Base-by-base conservation (phyloP, 2,329 filamentous ascomycete genomes). In the Microsporum ferrugineum region DNA sequence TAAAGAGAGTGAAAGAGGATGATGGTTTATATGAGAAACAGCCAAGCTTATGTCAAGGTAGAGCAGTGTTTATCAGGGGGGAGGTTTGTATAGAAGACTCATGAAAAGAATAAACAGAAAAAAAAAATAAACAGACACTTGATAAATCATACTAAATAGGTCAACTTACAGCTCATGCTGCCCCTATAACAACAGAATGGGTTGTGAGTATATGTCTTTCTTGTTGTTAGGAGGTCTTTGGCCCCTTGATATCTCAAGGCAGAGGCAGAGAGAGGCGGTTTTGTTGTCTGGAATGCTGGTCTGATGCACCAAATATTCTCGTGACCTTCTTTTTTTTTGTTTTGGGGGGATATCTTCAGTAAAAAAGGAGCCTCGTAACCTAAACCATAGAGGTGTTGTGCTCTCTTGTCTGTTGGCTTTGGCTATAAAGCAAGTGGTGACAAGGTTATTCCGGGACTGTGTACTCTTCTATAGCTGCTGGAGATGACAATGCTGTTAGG, bases 151-250 rank as follows among this genome's bases (percentile, higher is more conserved):
- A 34, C 10, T 55, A 36, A 36, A 36, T 17, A 36, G 49, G 12
- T 55, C 49, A 55, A 82, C 81, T 78, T 80, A 83, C 81, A 76
- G 77, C 72, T 76, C 72, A 71, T 83, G 79, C 67, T 78, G 74
- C 71, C 76, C 72, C 66, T 43, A 43, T 14, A 43, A 73, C 71
- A 77, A 78, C 73, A 73, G 78, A 78, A 71, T 76, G 76, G 72
- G 78, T 68, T 69, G 76, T 74, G 79, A 77, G 74, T 78, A 69
- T 34, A 29, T 55, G 49, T 33, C 31, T n/a, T 4, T 43, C 10
- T 43, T 43, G 17, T 43, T 43, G 39, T 10, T 17, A 43, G 39
- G 12, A 43, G 14, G 39, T 43, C 10, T 12, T 43, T 43, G 39
- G 39, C 6, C 39, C 17, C 3, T 43, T 12, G 39, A 43, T 3